Base-by-base conservation (phyloP, 805 yeast species). In the Gaillardinia entomophila region DNA sequence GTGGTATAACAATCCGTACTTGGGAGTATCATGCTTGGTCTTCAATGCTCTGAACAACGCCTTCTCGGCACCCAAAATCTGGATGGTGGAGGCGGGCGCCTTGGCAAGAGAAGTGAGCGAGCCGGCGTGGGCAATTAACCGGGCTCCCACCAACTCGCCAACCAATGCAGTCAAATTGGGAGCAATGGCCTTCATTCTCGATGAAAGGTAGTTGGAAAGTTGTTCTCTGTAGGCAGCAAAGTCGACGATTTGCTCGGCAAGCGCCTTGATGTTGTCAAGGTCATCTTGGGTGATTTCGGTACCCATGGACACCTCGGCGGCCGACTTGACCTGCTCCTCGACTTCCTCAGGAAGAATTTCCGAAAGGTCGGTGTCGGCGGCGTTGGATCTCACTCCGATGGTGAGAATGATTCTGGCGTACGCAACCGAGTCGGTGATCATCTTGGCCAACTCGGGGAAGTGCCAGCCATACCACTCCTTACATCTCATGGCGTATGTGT, bases 401-500 rank as follows among this genome's bases (percentile, higher is more conserved):
- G 81, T 73, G 65, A 88, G 75, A 56, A 92, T 85, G 49, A 88
- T 84, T 71, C 94, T 82, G 41, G 97, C 97, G 62, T 79, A 90
- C 29, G 97, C 97, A 50, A 86, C 90, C 46, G 96, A 89, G 67
- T 90, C 98, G 47, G 82, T 79, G 50, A 92, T 84, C 61, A 90
- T 87, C 75, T 92, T 92, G 53, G 97, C 96, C 78, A 92, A 78
- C 66, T 92, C 98, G 25, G 98, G 98, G 81, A 92, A 92, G 66
- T 92, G 98, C 98, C 98, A 92, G 46, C 98, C 98, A 68, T 92
- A 92, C 98, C 98, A 92, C 70, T 92, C 98, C 71, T 90, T 92
- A 68, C 90, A 79, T 71, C 98, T 81, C 98, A 92, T 92, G 47
- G 97, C 96, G 53, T 90, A 92, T 33, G 97, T 92, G 71, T 92